Percentiles rank a stretch among this genome's conserved stretches.
phyloP scores from a whole-genome alignment of 495 filamentous ascomycete species.

The Monascus purpureus region DNA sequence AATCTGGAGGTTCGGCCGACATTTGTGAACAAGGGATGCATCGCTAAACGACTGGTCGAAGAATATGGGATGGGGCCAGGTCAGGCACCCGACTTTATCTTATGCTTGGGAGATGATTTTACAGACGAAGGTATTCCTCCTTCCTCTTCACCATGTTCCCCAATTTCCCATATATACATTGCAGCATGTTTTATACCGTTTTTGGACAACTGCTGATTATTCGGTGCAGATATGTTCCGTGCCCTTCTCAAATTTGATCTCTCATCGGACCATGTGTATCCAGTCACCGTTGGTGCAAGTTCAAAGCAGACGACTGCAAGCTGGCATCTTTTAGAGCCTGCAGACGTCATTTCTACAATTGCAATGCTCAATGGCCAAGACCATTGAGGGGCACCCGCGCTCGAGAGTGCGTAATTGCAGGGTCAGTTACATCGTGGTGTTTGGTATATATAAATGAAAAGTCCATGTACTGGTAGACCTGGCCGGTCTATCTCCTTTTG shows the following conservation, averaged over 20 bases:
- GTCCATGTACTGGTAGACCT: too few relatives aligned
- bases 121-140: slow-evolving; percentile 77
- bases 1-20: slow-evolving; percentile 93
- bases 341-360: slow-evolving; percentile 71
- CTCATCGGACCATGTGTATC: slow-evolving; percentile 55
- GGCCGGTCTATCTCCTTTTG: too few relatives aligned
- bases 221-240: slow-evolving; percentile 43
- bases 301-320: slow-evolving; percentile 75
- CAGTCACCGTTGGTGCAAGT: slow-evolving; percentile 74
- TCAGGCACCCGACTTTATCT: slow-evolving; percentile 56
- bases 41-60: slow-evolving; percentile 61
- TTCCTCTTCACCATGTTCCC: too few relatives aligned
- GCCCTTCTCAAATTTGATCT: slow-evolving; percentile 45
- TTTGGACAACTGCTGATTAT: neutral
- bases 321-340: slow-evolving; percentile 76
- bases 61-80: slow-evolving; percentile 40
- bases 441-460: too few relatives aligned
- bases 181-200: neutral
- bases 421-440: too few relatives aligned
- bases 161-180: neutral
- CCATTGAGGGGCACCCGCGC: too few relatives aligned
- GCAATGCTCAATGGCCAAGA: slow-evolving; percentile 48
- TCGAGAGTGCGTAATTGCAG: too few relatives aligned
- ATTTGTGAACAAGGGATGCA: slow-evolving; percentile 93
- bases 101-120: slow-evolving; percentile 88